phyloP scores from a whole-genome alignment of 768 basidiomycete species.

The Leccinum boreale region DNA sequence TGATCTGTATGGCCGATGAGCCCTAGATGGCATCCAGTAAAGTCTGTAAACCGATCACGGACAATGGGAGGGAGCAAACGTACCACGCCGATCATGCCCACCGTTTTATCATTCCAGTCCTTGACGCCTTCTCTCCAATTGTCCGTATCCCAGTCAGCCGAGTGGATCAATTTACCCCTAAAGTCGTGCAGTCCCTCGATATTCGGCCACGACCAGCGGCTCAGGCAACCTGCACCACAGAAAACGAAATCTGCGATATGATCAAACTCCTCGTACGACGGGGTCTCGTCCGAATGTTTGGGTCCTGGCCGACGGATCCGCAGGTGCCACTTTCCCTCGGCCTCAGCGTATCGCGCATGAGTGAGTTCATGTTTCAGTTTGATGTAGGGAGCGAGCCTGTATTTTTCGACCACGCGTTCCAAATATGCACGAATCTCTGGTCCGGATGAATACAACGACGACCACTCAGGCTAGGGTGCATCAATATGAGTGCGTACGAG shows the following conservation, averaged over 20 bases:
- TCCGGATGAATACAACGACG: constrained; percentile 56
- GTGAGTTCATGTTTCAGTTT: constrained; percentile 54
- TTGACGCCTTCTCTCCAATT: constrained; percentile 45
- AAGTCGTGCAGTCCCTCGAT: constrained; percentile 56
- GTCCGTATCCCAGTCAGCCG: constrained; percentile 55
- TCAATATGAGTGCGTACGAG: neutral
- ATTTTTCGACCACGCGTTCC: constrained; percentile 52
- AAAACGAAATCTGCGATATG: constrained; percentile 58
- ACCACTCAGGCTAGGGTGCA: constrained; percentile 51
- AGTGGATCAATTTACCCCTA: constrained; percentile 57
- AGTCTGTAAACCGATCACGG: neutral
- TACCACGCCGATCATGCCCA: constrained; percentile 62
- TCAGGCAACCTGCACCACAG: constrained; percentile 49
- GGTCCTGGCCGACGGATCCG: constrained; percentile 37
- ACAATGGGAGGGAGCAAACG: neutral
- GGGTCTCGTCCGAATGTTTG: constrained; percentile 11
- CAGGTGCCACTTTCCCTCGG: constrained; percentile 54
- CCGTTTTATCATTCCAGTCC: constrained; percentile 49
- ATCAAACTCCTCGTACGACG: constrained; percentile 42
- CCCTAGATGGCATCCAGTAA: constrained; percentile 36
- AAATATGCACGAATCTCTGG: constrained; percentile 57
- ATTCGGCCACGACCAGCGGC: constrained; percentile 66
- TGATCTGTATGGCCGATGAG: constrained; percentile 60
- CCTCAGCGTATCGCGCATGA: constrained; percentile 48
- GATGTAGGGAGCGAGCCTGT: constrained; percentile 50